Conservation (phyloP, 441 rosid species). For the Eutrema salsugineum region DNA sequence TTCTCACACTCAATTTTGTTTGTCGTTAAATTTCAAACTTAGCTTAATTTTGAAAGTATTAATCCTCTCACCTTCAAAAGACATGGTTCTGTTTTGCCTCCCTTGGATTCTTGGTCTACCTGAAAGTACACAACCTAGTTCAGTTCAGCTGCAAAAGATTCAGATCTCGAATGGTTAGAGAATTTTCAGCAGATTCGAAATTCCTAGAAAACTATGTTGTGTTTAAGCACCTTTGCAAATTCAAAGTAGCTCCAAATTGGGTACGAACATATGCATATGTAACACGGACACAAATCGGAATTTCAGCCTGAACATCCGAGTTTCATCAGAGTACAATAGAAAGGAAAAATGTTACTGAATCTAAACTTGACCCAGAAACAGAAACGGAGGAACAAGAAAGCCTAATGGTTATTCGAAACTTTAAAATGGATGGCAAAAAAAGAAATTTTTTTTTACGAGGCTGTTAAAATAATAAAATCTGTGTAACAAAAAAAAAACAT, state of each 20-base stretch:
- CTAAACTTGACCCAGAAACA: neutral
- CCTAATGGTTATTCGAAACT: neutral
- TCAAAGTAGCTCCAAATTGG: neutral
- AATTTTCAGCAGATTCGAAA: neutral
- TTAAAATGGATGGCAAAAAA: no score
- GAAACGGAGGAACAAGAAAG: neutral
- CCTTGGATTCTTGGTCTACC: slow-evolving; percentile 68
- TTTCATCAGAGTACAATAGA: neutral
- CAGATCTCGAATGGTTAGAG: neutral
- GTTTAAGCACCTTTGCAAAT: neutral
- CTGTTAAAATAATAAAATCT: neutral
- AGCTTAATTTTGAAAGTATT: neutral
- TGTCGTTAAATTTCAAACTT: no score
- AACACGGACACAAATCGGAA: slow-evolving; percentile 7
- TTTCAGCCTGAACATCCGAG: neutral
- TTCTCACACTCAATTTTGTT: neutral
- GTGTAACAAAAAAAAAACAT: neutral
- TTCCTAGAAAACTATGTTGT: neutral
- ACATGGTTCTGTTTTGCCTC: slow-evolving; percentile 69
- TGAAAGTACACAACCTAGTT: neutral
- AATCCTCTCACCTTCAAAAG: slow-evolving; percentile 38
- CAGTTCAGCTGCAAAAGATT: slow-evolving; percentile 9
- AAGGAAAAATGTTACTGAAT: neutral
- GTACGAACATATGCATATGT: neutral
- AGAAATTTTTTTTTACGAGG: no score